Conservation (phyloP, 2,329 filamentous ascomycete species). For the Cadophora sp. region DNA sequence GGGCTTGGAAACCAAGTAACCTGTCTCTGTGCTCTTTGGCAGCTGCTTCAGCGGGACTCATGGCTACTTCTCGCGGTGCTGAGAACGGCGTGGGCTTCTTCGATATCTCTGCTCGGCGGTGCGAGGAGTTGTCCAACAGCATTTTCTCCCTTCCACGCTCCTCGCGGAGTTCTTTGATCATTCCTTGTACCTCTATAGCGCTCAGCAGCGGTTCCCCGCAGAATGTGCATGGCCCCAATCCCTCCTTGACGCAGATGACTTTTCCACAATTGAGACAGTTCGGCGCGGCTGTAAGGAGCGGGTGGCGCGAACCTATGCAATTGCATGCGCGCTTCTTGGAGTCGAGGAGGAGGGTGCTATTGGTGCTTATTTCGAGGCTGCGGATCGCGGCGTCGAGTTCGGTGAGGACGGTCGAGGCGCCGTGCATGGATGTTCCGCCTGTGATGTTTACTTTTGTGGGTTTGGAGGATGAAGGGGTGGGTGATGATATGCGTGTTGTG, state of each 20-base stretch:
- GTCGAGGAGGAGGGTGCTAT: constrained; percentile 71
- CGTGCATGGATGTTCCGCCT: constrained; percentile 83
- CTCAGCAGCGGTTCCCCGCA: constrained; percentile 79
- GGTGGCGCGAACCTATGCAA: constrained; percentile 87
- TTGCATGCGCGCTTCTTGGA: constrained; percentile 73
- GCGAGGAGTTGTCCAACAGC: constrained; percentile 76
- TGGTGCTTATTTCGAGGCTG: constrained; percentile 88
- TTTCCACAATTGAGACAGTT: constrained; percentile 95
- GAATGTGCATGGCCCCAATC: constrained; percentile 91
- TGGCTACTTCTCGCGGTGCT: constrained; percentile 48
- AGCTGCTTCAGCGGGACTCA: constrained; percentile 49
- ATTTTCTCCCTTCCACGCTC: constrained; percentile 89
- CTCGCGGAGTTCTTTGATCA: constrained; percentile 82
- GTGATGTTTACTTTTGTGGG: constrained; percentile 72
- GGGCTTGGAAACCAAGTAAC: constrained; percentile 70
- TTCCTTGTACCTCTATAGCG: constrained; percentile 77
- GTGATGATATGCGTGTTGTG: constrained; percentile 55
- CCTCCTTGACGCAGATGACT: constrained; percentile 93
- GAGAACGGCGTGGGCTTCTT: constrained; percentile 66
- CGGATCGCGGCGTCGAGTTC: constrained; percentile 84
- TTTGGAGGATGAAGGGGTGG: constrained; percentile 56
- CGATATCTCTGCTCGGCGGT: constrained; percentile 71
- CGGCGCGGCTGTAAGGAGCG: constrained; percentile 86
- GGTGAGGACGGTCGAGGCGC: constrained; percentile 74
- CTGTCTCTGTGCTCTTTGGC: constrained; percentile 71